These are phyloP conservation scores for Cenchrus purpureus DNA, from an alignment of 176 grass and related monocot species.

Conservation along the genomic window DNA sequence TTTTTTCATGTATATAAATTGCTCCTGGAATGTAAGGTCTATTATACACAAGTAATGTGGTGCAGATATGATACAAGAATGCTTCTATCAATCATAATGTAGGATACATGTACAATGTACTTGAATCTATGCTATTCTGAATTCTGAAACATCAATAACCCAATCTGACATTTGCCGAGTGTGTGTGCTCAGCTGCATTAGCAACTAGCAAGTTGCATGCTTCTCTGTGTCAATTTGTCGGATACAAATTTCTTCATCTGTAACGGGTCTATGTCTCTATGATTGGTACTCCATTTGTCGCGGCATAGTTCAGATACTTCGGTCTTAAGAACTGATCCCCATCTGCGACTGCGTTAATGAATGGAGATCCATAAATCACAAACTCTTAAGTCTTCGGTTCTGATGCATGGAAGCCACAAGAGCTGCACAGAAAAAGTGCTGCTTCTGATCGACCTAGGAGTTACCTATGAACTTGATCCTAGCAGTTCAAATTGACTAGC, in stretches of 20 bases:
- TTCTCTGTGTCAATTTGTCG: no score
- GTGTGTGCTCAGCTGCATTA: not conserved
- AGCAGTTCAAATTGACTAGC: not conserved
- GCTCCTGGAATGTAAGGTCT: not conserved
- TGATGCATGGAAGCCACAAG: conserved; percentile 1
- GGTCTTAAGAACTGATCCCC: conserved; percentile 1
- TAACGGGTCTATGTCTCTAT: not conserved
- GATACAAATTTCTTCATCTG: not conserved
- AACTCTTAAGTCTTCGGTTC: not conserved
- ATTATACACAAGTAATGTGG: not conserved
- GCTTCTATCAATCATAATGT: not conserved
- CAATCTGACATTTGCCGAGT: not conserved
- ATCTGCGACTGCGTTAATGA: not conserved
- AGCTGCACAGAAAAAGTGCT: conserved; percentile 13
- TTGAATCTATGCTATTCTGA: conserved; percentile 19
- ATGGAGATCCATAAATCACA: not conserved
- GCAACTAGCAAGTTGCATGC: not conserved
- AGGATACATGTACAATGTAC: not conserved
- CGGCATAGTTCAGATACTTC: not conserved
- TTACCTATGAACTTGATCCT: conserved; percentile 18
- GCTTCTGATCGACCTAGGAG: not conserved
- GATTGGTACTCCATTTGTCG: not conserved
- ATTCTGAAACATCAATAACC: not conserved
- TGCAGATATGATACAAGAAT: conserved; percentile 13
- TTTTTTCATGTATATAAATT: not conserved